Percentiles rank a stretch among this genome's conserved stretches.
Evolutionary conservation across 345 rosid genomes (phyloP).

Genomic region (Populus nigra): DNA sequence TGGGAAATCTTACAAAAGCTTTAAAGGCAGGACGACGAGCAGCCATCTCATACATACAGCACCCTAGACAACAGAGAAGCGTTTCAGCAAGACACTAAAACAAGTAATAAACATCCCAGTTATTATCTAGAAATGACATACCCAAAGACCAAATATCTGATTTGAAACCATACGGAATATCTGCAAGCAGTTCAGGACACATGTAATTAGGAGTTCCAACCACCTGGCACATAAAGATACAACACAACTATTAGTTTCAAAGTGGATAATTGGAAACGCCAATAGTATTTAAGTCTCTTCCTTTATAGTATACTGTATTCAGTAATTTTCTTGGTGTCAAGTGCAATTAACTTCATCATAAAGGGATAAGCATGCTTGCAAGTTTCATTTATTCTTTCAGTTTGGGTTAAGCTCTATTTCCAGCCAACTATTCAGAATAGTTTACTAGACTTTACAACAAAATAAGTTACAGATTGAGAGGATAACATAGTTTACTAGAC

Average conservation of each 20-base stretch:
- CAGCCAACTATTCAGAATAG: neutral
- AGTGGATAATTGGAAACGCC: slow-evolving; percentile 11
- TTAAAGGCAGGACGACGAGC: slow-evolving; percentile 97
- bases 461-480: neutral
- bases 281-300: slow-evolving; percentile 1
- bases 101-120: neutral
- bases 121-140: slow-evolving; percentile 27
- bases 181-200: slow-evolving; percentile 98
- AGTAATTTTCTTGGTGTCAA: neutral
- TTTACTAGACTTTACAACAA: neutral
- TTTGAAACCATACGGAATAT: slow-evolving; percentile 97
- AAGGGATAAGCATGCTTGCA: neutral
- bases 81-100: slow-evolving; percentile 22
- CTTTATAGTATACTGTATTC: neutral
- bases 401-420: neutral
- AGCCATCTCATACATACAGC: slow-evolving; percentile 99
- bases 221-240: slow-evolving; percentile 52
- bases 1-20: slow-evolving; percentile 78
- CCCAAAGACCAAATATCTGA: slow-evolving; percentile 99
- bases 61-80: slow-evolving; percentile 57
- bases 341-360: slow-evolving; percentile 9
- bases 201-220: slow-evolving; percentile 99
- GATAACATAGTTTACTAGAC: neutral
- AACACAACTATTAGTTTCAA: slow-evolving; percentile 13
- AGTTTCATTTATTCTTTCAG: neutral